phyloP scores from a whole-genome alignment of 768 basidiomycete species.

The Holtermanniella nyarrowii region DNA sequence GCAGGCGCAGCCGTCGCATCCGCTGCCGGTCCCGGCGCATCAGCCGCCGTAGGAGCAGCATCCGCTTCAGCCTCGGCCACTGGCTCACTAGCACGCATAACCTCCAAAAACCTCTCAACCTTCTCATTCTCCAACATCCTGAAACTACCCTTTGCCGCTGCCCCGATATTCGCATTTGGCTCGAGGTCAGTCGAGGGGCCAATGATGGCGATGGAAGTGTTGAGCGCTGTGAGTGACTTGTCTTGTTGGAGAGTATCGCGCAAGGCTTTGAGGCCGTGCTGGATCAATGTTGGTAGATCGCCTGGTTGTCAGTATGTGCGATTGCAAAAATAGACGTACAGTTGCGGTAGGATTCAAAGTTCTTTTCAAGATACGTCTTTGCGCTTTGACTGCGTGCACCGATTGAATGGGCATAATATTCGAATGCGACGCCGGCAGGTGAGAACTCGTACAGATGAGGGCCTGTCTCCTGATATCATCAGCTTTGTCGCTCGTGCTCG shows the following conservation, averaged over 20 bases:
- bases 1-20: slow-evolving; percentile 39
- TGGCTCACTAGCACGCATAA: slow-evolving; percentile 56
- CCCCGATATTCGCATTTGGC: slow-evolving; percentile 48
- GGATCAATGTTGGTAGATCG: slow-evolving; percentile 74
- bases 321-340: slow-evolving; percentile 48
- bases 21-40: slow-evolving; percentile 8
- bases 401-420: slow-evolving; percentile 97
- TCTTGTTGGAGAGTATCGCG: slow-evolving; percentile 97
- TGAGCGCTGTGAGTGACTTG: slow-evolving; percentile 83
- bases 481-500: background rate
- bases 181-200: slow-evolving; percentile 48
- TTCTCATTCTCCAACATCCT: slow-evolving; percentile 76
- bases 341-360: slow-evolving; percentile 76
- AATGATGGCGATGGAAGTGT: slow-evolving; percentile 90
- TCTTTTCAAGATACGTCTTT: slow-evolving; percentile 94
- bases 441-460: slow-evolving; percentile 98
- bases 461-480: slow-evolving; percentile 56
- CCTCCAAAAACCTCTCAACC: slow-evolving; percentile 62
- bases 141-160: slow-evolving; percentile 55
- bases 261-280: slow-evolving; percentile 86
- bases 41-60: slow-evolving; percentile 18
- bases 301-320: slow-evolving; percentile 44
- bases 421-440: slow-evolving; percentile 91
- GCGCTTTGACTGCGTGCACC: slow-evolving; percentile 96
- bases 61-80: slow-evolving; percentile 17